Evolutionary conservation across 495 filamentous ascomycete species (phyloP), one percentile per base, ranked within the genome.

Genomic region (Umbilicaria muhlenbergii): DNA sequence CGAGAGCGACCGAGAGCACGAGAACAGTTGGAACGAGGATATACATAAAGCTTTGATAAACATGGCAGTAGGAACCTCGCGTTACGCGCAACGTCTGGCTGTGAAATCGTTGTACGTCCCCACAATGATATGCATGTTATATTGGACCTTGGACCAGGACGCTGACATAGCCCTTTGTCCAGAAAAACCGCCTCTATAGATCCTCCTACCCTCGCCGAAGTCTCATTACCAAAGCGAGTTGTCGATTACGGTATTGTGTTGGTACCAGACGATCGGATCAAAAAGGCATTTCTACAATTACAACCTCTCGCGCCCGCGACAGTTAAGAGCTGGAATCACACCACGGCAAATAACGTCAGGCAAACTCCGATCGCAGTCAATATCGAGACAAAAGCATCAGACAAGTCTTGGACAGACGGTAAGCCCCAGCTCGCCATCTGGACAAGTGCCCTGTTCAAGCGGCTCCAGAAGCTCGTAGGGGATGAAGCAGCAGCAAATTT

Each of bases 351-450:
- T 43, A 15, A 12, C 17, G 19, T 31, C 14, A 41, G 7, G 11
- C 43, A 45, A 14, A 49, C 36, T 34, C 47, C 48, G 11, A 51
- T 53, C 34, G 51, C 51, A 14, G 44, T 53, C 44, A 47, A 47
- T 28, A 21, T 53, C 12, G 48, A 53, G 34, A 51, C 51, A 18
- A 53, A 53, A 39, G 21, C 41, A 19, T 44, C 50, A 4, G 31
- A 38, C 19, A 50, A 53, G 47, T 50, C 47, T 40, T 52, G 50
- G 50, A 52, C 50, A 34, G 50, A 49, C 34, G 39, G 46, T 24
- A 47, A 53, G 32, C 48, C 47, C 7, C 51, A 53, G 38, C 37
- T 51, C 18, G 51, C 51, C n/a, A 48, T 51, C 42, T 53, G 48
- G 51, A 48, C 43, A 6, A 34, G 43, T 36, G 46, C 50, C n/a